Evolutionary conservation across 1,139 yeast species (phyloP), one percentile per base, ranked within the genome.

Genomic region (Taphrina deformans): DNA sequence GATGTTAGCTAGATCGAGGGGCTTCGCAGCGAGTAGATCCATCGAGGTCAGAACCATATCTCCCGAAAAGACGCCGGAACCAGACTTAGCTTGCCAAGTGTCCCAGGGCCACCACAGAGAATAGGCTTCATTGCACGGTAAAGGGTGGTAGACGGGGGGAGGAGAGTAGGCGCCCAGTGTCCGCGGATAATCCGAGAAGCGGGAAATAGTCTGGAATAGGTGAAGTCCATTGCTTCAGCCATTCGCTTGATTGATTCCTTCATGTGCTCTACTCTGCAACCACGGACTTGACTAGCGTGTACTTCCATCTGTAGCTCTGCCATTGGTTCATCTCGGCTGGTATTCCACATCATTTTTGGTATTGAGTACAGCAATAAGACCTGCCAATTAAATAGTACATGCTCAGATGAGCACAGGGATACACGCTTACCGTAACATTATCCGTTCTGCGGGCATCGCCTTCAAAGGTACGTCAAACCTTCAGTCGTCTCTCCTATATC

Each of bases 1-100:
- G 72, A 93, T 93, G 75, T 93, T 91, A 72, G 79, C 79, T 69
- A 93, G 79, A 73, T 90, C 84, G 66, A 93, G 82, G 7, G 91
- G 63, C 24, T 59, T 35, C n/a, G 44, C 56, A 21, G 97, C 0
- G 96, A 84, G 82, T 75, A 92, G 92, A 76, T 93, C 96, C 97
- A 93, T 91, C 50, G 62, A 73, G 40, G 40, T 62, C 45, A 60
- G 26, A 18, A 41, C 64, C 56, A 60, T 60, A 4, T n/a, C 16
- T 14, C 6, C n/a, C 10, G 33, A n/a, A n/a, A n/a, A n/a, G n/a
- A n/a, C n/a, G n/a, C n/a, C n/a, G n/a, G n/a, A n/a, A 29, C 33
- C 6, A 29, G 10, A 6, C 44, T 29, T 29, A 29, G 10, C 33
- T 29, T 29, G 33, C 6, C 9, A 16, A 18, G 10, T 5, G 33